A percentile compares a stretch with the other conserved stretches of the same genome.
Evolutionary conservation across 208 protist genomes (phyloP).

Genomic region (Sergeia podlipaevii): DNA sequence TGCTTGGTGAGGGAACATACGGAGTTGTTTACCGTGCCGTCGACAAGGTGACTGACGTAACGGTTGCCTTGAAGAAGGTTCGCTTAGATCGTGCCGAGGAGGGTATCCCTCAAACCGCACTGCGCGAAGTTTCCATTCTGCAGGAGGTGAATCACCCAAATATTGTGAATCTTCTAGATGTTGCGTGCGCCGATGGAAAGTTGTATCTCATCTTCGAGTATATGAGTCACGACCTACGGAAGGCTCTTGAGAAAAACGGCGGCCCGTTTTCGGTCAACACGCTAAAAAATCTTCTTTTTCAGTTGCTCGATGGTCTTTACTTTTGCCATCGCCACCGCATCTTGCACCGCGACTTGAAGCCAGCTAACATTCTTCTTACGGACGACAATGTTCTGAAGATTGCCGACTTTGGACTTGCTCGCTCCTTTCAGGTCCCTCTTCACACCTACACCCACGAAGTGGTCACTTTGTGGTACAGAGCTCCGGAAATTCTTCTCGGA

Average conservation of each 20-base stretch:
- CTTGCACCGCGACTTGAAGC: conserved; percentile 95
- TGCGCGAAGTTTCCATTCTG: conserved; percentile 98
- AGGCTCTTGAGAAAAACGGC: conserved; percentile 91
- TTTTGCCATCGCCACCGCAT: conserved; percentile 94
- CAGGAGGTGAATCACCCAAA: conserved; percentile 97
- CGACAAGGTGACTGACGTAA: conserved; percentile 71
- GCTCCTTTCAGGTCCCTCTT: conserved; percentile 98
- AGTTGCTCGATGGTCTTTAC: conserved; percentile 88
- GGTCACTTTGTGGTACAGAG: conserved; percentile 99
- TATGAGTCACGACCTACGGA: conserved; percentile 96
- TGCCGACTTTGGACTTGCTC: conserved; percentile 97
- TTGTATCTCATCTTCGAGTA: conserved; percentile 93
- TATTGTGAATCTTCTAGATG: conserved; percentile 93
- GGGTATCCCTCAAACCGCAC: conserved; percentile 96
- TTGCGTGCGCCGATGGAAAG: conserved; percentile 86
- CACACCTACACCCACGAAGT: conserved; percentile 99
- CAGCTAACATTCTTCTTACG: conserved; percentile 94
- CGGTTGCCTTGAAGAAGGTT: conserved; percentile 98
- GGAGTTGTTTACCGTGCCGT: conserved; percentile 91
- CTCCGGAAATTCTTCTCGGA: conserved; percentile 99
- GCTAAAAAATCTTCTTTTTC: conserved; percentile 86
- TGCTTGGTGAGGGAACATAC: conserved; percentile 92
- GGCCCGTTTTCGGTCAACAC: conserved; percentile 63
- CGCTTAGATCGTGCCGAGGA: conserved; percentile 97
- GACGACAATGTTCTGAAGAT: conserved; percentile 84